These are phyloP conservation scores for Citrus sinensis DNA, from an alignment of 345 rosid species.

Conservation along the genomic window DNA sequence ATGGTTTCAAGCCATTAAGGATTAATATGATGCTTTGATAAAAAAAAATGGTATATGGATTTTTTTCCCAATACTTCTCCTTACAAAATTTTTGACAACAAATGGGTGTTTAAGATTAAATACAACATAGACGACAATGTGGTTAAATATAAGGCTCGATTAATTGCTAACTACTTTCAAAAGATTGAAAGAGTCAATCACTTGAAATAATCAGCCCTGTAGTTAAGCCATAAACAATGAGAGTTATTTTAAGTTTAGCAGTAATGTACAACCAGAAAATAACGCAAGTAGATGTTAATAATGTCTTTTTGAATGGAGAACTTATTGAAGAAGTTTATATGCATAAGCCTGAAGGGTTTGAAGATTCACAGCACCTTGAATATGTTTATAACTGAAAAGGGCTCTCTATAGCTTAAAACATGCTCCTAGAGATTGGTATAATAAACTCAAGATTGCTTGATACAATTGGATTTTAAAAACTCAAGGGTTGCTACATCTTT, in stretches of 20 bases:
- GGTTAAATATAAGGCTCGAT: not conserved
- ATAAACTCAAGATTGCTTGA: too few species aligned
- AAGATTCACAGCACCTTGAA: too few species aligned
- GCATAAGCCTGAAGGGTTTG: not conserved
- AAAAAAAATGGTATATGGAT: too few species aligned
- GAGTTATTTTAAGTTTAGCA: not conserved
- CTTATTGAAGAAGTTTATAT: too few species aligned
- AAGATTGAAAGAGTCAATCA: too few species aligned
- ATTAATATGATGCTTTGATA: not conserved
- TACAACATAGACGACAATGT: too few species aligned
- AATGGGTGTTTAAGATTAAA: not conserved
- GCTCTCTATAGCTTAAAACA: not conserved
- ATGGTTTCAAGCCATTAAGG: not conserved
- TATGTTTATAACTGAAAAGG: too few species aligned
- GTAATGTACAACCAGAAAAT: not conserved
- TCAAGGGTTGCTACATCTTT: not conserved
- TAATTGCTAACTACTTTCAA: too few species aligned
- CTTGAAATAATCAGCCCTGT: too few species aligned
- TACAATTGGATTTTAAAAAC: not conserved
- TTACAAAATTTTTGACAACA: too few species aligned
- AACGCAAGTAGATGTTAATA: not conserved
- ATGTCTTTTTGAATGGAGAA: too few species aligned
- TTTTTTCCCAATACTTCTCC: too few species aligned
- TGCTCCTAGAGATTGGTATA: not conserved
- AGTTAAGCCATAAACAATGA: not conserved